Evolutionary conservation across 345 rosid genomes (phyloP), one percentile per base, ranked within the genome.

Genomic region (Erucastrum elatum): DNA sequence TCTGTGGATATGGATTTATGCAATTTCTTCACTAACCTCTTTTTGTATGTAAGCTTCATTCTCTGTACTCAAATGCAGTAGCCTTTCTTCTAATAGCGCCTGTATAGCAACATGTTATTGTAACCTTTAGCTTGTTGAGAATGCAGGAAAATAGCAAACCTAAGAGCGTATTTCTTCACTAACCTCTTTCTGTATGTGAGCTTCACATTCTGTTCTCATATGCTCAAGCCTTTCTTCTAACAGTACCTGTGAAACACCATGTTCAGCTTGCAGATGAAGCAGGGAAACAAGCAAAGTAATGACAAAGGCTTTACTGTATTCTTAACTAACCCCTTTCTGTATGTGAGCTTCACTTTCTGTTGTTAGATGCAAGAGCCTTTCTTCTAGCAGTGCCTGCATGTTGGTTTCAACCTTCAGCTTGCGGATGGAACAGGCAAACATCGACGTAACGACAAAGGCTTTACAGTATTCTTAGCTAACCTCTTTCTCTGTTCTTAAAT

Each of bases 281-380:
- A 11, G 9, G 37, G 60, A 8, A 66, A 60, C 34, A 55, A 29
- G 44, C 17, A 1, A 46, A 1, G 13, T 46, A 31, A 64, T 6
- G 46, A n/a, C 34, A 56, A 71, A 10, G 9, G 55, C 8, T 46
- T 25, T 30, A 26, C 3, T 21, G 13, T 51, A 37, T 27, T 34
- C 56, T 49, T 66, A 16, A 60, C 72, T 62, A 83, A 86, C 97
- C 89, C 86, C 83, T 79, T 80, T 87, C 58, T 80, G 83, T 34
- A 69, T 8, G 81, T 75, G 84, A 27, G 81, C 75, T 82, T 83
- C 87, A 82, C 81, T 86, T 79, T 84, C 89, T 51, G 75, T 64
- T 27, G 34, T 68, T 67, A 80, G 56, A 30, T 69, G 75, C 66
- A 21, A 13, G 17, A 80, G 27, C 69, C 21, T 80, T 69, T 70